Conservation (phyloP, 345 rosid genomes). For the Citrus unshiu region DNA sequence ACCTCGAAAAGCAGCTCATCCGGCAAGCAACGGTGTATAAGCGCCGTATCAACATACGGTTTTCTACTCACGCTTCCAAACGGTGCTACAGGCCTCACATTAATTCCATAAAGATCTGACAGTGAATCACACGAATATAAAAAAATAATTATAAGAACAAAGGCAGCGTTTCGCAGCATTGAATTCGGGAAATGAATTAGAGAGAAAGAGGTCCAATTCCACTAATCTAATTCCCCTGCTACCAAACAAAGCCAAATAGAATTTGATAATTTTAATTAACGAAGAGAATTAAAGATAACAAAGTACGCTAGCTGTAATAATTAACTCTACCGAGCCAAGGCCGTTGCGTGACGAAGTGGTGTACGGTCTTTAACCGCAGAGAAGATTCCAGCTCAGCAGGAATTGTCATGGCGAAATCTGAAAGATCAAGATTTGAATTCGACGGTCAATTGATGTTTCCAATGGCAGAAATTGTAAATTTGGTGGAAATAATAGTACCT, state of each 20-base stretch:
- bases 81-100: slow-evolving; percentile 84
- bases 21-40: slow-evolving; percentile 76
- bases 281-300: background rate
- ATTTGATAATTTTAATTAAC: background rate
- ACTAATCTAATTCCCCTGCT: no score
- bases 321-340: slow-evolving; percentile 85
- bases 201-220: background rate
- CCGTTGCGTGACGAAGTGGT: slow-evolving; percentile 62
- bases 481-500: background rate
- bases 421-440: background rate
- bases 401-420: slow-evolving; percentile 51
- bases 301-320: background rate
- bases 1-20: slow-evolving; percentile 96
- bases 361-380: slow-evolving; percentile 66
- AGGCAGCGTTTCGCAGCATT: background rate
- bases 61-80: slow-evolving; percentile 68
- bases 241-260: background rate
- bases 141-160: background rate
- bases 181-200: background rate
- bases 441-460: background rate
- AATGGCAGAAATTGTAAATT: background rate
- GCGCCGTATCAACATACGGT: slow-evolving; percentile 60
- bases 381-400: slow-evolving; percentile 84
- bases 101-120: slow-evolving; percentile 84
- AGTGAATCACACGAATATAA: background rate